Conservation (phyloP, 352 stramenopile genomes). For the Achlya hypogyna region DNA sequence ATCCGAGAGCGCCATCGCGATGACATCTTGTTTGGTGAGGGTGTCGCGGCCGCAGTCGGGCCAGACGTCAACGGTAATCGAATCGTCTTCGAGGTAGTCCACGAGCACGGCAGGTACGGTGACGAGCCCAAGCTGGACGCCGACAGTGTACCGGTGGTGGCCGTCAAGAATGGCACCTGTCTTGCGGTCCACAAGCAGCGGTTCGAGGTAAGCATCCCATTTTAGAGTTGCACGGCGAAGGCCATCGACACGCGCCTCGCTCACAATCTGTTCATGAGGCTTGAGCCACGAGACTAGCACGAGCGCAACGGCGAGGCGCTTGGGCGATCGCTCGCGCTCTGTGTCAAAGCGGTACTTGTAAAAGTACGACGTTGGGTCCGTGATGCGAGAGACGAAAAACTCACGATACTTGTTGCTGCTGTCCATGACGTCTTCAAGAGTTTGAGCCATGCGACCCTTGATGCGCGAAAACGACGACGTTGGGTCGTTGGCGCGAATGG, state of each 20-base stretch:
- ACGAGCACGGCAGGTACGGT: slow-evolving; percentile 71
- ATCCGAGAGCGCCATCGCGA: slow-evolving; percentile 75
- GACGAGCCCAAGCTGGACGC: slow-evolving; percentile 51
- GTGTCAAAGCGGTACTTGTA: slow-evolving; percentile 85
- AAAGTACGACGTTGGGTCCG: slow-evolving; percentile 84
- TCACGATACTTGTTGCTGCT: slow-evolving; percentile 41
- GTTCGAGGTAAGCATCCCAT: slow-evolving; percentile 79
- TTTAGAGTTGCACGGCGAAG: slow-evolving; percentile 59
- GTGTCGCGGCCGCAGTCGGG: slow-evolving; percentile 71
- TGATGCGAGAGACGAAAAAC: slow-evolving; percentile 76
- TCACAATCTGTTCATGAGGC: slow-evolving; percentile 76
- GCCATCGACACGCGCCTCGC: slow-evolving; percentile 74
- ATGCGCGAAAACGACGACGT: slow-evolving; percentile 74
- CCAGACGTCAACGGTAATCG: slow-evolving; percentile 81
- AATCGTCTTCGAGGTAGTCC: slow-evolving; percentile 72
- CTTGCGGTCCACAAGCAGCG: slow-evolving; percentile 57
- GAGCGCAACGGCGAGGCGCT: slow-evolving; percentile 46
- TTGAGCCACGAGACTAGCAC: slow-evolving; percentile 67
- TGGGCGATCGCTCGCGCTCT: slow-evolving; percentile 50
- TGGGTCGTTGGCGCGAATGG: slow-evolving; percentile 69
- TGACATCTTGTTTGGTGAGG: slow-evolving; percentile 75
- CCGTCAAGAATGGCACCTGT: slow-evolving; percentile 77
- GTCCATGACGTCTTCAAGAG: slow-evolving; percentile 71
- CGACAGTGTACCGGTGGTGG: slow-evolving; percentile 78
- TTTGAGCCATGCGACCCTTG: slow-evolving; percentile 36